These are phyloP conservation scores for Cystobasidium tubakii DNA, from an alignment of 768 basidiomycete genomes.

Conservation along the genomic window DNA sequence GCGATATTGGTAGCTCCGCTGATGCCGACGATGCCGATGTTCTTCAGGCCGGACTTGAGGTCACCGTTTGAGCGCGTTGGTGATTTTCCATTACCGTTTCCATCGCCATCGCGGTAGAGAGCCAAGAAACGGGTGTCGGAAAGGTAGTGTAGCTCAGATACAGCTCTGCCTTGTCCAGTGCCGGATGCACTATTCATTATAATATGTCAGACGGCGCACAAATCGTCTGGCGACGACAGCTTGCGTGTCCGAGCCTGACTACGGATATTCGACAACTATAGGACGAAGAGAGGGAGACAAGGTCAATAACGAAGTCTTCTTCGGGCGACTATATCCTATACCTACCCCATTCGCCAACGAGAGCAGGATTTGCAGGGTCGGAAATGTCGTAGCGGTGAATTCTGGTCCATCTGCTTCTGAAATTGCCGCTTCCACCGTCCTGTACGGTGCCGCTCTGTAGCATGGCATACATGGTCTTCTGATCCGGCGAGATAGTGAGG, in stretches of 20 bases:
- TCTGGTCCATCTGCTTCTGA: not conserved
- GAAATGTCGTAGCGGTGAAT: slow-evolving; percentile 55
- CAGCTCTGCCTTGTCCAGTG: slow-evolving; percentile 54
- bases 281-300: no score
- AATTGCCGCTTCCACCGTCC: slow-evolving; percentile 53
- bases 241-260: no score
- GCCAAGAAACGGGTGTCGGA: slow-evolving; percentile 58
- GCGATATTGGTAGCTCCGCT: slow-evolving; percentile 60
- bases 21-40: slow-evolving; percentile 61
- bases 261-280: slow-evolving; percentile 49
- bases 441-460: slow-evolving; percentile 63
- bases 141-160: slow-evolving; percentile 61
- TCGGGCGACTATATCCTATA: no score
- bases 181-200: not conserved
- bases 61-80: slow-evolving; percentile 56
- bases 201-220: no score
- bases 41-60: slow-evolving; percentile 50
- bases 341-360: slow-evolving; percentile 61
- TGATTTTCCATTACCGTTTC: slow-evolving; percentile 57
- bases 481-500: slow-evolving; percentile 55
- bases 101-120: slow-evolving; percentile 56
- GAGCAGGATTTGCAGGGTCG: slow-evolving; percentile 48
- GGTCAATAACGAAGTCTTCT: no score
- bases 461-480: slow-evolving; percentile 58
- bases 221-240: no score